Percentiles rank a stretch among this genome's conserved stretches.
Evolutionary conservation across 805 yeast genomes (phyloP).

Genomic region (Wickerhamomyces pijperi): DNA sequence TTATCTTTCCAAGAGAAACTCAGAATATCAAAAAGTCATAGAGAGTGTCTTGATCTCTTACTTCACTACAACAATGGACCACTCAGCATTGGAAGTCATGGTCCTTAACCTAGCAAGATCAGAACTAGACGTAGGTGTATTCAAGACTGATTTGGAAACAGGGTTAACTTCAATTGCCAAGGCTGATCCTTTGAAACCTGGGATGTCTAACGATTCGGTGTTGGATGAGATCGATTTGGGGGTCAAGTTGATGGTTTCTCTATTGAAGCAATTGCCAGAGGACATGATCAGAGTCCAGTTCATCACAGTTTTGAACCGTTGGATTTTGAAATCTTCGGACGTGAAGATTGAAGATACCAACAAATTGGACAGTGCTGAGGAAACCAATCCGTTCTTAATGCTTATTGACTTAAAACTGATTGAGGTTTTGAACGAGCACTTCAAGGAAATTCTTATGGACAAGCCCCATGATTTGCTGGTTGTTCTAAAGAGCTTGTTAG

Average conservation of each 20-base stretch:
- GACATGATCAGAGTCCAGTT: slow-evolving; percentile 36
- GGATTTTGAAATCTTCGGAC: slow-evolving; percentile 35
- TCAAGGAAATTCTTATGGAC: slow-evolving; percentile 36
- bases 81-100: slow-evolving; percentile 16
- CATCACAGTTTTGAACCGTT: slow-evolving; percentile 40
- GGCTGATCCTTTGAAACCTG: slow-evolving; percentile 1
- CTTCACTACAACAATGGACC: slow-evolving; percentile 19
- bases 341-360: slow-evolving; percentile 1
- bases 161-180: slow-evolving; percentile 24
- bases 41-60: slow-evolving; percentile 23
- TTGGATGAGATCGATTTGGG: slow-evolving; percentile 34
- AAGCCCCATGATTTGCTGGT: slow-evolving; percentile 45
- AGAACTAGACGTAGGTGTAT: slow-evolving; percentile 25
- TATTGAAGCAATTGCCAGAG: slow-evolving; percentile 41
- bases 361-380: background rate
- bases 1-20: slow-evolving; percentile 21
- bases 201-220: slow-evolving; percentile 20
- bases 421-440: slow-evolving; percentile 46
- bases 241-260: slow-evolving; percentile 26
- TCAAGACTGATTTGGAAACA: slow-evolving; percentile 23
- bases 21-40: slow-evolving; percentile 21
- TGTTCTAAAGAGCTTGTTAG: slow-evolving; percentile 33
- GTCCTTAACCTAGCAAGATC: slow-evolving; percentile 21
- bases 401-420: slow-evolving; percentile 53
- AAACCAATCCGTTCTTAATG: slow-evolving; percentile 42